Base-by-base conservation (phyloP, 441 rosid genomes). In the Biscutella laevigata region DNA sequence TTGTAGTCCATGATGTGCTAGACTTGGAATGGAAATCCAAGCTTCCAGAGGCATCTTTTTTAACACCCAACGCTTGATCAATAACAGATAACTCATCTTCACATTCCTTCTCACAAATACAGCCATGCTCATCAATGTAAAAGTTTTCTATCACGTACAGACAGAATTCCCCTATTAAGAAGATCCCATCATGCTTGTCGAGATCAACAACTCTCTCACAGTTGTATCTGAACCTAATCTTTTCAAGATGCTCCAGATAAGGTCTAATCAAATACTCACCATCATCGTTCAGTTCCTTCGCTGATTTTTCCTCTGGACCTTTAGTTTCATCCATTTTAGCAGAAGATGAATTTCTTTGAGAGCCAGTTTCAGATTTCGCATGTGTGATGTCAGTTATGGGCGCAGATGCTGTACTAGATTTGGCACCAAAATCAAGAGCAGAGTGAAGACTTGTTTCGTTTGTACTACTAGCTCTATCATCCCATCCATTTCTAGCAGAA, bases 21-120 rank as follows among this genome's bases (percentile, higher is more conserved):
- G 98, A 86, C 74, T 83, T 91, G 38, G 98, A 86, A 64, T 75
- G 98, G 72, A 88, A 91, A 63, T 95, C 99, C 66, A 61, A 28
- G 69, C 83, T 76, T 50, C 89, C 66, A 46, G 75, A 74, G 46
- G 42, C 75, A 79, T 91, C 97, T 76, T 83, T 88, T 82, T 83
- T 86, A 28, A 95, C 98, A 70, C 99, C 99, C 76, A 95, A 78
- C 42, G 98, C 99, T 82, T 88, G 99, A 76, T 95, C 99, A 74
- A 95, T 95, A 53, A 95, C 85, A 34, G 99, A 95, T 79, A 95
- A 88, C 64, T 88, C 97, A 73, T 91, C 95, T 80, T 86, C 96
- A 24, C 77, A 79, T 77, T 91, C 94, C 82, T 95, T 95, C 74
- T 95, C 99, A 76, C 90, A 88, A 32, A 95, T 84, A 79, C 88